Base-by-base conservation (phyloP, 371 early-diverging fungal genomes). In the Batkoa obscura region DNA sequence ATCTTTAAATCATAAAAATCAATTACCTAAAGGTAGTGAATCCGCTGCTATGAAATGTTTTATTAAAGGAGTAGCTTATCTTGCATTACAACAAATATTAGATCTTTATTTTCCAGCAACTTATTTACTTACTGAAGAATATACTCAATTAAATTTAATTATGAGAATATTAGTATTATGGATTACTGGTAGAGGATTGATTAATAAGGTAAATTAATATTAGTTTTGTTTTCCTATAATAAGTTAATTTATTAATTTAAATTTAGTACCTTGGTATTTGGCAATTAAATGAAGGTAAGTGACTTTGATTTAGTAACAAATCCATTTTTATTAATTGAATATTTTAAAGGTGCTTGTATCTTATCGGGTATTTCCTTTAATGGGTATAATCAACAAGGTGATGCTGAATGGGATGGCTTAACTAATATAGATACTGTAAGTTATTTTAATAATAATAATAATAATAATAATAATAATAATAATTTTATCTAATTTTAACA, bases 201-300 rank as follows among this genome's bases (percentile, higher is more conserved):
- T 70, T 58, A 72, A 68, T 64, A 81, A 81, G 68, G 69, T 68
- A 67, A 2, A 33, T 41, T 36, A 37, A 23, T 3, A 23, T 36
- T 52, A 30, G 3, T 3, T 52, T 52, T 30, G 8, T 4, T 6
- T 37, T 37, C 15, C 43, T 8, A 32, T 55, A 17, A 36, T 2
- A 31, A 8, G 10, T 32, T 50, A 13, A 2, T 1, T 42, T 4
- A n/a, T n/a, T n/a, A n/a, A n/a, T n/a, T n/a, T n/a, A n/a, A n/a
- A 46, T 38, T 12, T 66, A 75, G 69, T 84, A 82, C 59, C 66
- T 82, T 39, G 81, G 83, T 50, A 71, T 80, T 32, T 84, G 81
- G 82, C 64, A 72, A 33, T 62, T 84, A 48, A 74, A 68, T 33
- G 84, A 84, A 70, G 56, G 53, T 53, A 53, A 53, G 6, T 8